phyloP scores from a whole-genome alignment of 371 early-diverging fungal genomes.

The Saksenaea oblongispora region DNA sequence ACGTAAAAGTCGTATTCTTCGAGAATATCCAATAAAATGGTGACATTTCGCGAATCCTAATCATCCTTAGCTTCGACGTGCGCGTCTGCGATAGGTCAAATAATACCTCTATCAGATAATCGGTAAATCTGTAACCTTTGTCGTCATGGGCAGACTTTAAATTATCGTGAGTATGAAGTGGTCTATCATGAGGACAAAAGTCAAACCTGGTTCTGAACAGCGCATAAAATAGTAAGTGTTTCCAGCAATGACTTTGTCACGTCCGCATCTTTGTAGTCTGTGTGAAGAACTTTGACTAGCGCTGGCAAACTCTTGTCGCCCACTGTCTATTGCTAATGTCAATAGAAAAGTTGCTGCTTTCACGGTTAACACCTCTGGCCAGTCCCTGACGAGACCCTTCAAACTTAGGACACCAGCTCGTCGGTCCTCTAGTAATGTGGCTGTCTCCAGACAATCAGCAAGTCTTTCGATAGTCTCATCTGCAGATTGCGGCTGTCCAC shows the following conservation, averaged over 20 bases:
- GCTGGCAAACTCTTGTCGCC: constrained; percentile 78
- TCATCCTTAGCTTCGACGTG: not conserved
- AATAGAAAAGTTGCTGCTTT: not conserved
- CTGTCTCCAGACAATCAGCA: constrained; percentile 81
- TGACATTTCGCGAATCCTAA: constrained; percentile 77
- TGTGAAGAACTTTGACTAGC: constrained; percentile 73
- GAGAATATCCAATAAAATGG: constrained; percentile 79
- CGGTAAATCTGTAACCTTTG: constrained; percentile 47
- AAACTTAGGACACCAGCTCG: constrained; percentile 86
- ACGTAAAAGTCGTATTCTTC: constrained; percentile 94
- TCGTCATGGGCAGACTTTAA: constrained; percentile 42
- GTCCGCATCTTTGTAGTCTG: constrained; percentile 82
- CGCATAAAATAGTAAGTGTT: constrained; percentile 80
- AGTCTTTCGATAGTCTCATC: constrained; percentile 85
- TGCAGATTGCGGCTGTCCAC: constrained; percentile 79
- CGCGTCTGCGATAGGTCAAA: not conserved
- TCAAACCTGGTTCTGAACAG: constrained; percentile 42
- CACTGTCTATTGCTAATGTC: constrained; percentile 64
- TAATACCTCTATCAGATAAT: constrained; percentile 52
- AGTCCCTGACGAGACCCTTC: constrained; percentile 83
- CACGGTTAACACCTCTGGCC: constrained; percentile 34
- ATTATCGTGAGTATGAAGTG: not conserved
- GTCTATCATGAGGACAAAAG: not conserved
- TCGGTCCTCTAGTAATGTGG: constrained; percentile 87
- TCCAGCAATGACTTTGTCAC: constrained; percentile 84